phyloP scores from a whole-genome alignment of 805 yeast genomes.

The Danielia oregonensis region DNA sequence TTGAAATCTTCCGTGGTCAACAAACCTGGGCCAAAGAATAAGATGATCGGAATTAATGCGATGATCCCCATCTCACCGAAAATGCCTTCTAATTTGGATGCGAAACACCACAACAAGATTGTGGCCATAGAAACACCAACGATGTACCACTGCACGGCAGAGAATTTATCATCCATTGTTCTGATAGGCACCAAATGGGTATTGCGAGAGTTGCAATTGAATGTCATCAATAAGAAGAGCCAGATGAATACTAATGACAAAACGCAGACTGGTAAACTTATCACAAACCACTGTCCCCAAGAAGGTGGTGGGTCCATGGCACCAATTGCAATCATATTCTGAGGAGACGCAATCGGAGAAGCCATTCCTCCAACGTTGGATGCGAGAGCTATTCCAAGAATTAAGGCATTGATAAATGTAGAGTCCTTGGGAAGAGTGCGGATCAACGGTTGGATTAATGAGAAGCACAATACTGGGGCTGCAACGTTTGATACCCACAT shows the following conservation, averaged over 20 bases:
- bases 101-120: constrained; percentile 48
- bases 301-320: constrained; percentile 50
- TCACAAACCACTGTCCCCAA: constrained; percentile 57
- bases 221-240: constrained; percentile 51
- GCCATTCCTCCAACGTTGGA: constrained; percentile 55
- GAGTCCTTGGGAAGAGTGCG: constrained; percentile 39
- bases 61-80: constrained; percentile 49
- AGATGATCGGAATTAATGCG: constrained; percentile 44
- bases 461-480: constrained; percentile 52
- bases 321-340: constrained; percentile 52
- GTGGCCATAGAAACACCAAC: constrained; percentile 40
- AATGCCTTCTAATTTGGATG: constrained; percentile 37
- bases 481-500: constrained; percentile 61
- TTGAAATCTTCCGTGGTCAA: constrained; percentile 46
- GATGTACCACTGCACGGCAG: constrained; percentile 43
- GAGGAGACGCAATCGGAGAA: constrained; percentile 53
- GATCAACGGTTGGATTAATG: constrained; percentile 47
- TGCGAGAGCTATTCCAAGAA: constrained; percentile 47
- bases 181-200: constrained; percentile 45
- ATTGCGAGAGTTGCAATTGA: constrained; percentile 46
- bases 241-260: constrained; percentile 39
- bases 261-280: constrained; percentile 45
- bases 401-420: constrained; percentile 37
- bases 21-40: constrained; percentile 49
- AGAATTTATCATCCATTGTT: constrained; percentile 45